Base-by-base conservation (phyloP, 768 basidiomycete genomes). In the Roridomyces roridus region DNA sequence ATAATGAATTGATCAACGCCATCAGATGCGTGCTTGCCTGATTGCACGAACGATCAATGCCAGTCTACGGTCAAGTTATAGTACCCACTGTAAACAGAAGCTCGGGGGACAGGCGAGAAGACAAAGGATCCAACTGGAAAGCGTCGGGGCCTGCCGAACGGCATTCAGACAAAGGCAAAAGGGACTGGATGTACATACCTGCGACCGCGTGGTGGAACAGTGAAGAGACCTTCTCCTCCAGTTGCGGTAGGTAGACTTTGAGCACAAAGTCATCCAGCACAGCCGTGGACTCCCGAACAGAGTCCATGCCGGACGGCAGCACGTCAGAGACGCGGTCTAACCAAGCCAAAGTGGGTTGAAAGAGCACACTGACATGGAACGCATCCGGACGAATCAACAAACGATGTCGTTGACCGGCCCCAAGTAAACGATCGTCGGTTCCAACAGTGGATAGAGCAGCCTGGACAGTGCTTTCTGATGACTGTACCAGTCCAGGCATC, bases 321-420 rank as follows among this genome's bases (percentile, higher is more conserved):
- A 89, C 76, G 23, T 85, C 83, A 37, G 85, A 77, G 21, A 94
- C 81, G 6, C 88, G 82, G 50, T 88, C 82, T 53, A 98, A 78
- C 71, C 96, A 98, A 1, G 88, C 78, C 20, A 97, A 76, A 12
- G 95, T 96, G 1, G 97, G 96, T 60, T 93, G 92, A 71, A 98
- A 98, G n/a, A 99, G 79, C 15, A 94, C 85, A 46, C 87, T 91
- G 51, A 98, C 93, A 73, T 96, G 94, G 76, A 98, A 98, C 3
- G 94, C 93, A 67, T 98, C 91, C 2, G 97, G 91, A 43, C 85
- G 85, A 52, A 98, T 88, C 20, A 98, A 81, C 28, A 92, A 78
- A 42, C 91, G 84, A 74, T 98, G 97, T 51, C 89, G 88, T 40
- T 92, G 88, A 41, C 88, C 89, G 5, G 78, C 79, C 12, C 87